These are phyloP conservation scores for Boletus sp. DNA, from an alignment of 1,284 basidiomycete species.

Conservation along the genomic window DNA sequence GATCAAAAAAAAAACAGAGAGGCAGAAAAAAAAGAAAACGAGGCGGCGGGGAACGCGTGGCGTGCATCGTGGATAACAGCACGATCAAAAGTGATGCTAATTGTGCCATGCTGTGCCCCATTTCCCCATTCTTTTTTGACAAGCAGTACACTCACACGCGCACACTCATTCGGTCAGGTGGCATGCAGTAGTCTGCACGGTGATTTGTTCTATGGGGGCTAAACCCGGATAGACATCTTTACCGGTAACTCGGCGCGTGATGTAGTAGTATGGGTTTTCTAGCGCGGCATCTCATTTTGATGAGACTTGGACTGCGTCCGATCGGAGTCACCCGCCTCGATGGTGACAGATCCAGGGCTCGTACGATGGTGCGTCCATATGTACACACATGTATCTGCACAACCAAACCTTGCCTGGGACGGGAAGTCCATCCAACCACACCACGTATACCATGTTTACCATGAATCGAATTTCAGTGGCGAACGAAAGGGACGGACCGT, in stretches of 20 bases:
- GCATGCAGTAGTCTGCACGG: not conserved
- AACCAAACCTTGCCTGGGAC: not conserved
- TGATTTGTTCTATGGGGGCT: not conserved
- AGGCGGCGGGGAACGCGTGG: not conserved
- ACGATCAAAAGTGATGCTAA: not conserved
- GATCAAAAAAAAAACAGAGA: not conserved
- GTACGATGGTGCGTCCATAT: not conserved
- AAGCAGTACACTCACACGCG: not conserved
- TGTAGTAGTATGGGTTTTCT: not conserved
- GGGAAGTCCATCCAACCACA: not conserved
- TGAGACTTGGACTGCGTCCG: not conserved
- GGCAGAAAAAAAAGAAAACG: not conserved
- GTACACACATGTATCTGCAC: not conserved
- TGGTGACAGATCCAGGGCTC: not conserved
- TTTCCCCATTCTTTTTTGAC: not conserved
- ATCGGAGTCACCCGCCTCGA: not conserved
- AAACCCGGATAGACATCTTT: not conserved
- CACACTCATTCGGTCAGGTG: no score
- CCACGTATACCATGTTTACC: conserved; percentile 4
- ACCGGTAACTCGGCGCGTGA: not conserved
- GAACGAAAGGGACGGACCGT: conserved; percentile 6
- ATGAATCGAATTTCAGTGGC: conserved; percentile 8
- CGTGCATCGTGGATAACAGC: not conserved
- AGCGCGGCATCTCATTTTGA: not conserved
- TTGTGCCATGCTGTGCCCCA: not conserved